Base-by-base conservation (phyloP, 2,329 filamentous ascomycete genomes). In the Xylariaceae sp. region DNA sequence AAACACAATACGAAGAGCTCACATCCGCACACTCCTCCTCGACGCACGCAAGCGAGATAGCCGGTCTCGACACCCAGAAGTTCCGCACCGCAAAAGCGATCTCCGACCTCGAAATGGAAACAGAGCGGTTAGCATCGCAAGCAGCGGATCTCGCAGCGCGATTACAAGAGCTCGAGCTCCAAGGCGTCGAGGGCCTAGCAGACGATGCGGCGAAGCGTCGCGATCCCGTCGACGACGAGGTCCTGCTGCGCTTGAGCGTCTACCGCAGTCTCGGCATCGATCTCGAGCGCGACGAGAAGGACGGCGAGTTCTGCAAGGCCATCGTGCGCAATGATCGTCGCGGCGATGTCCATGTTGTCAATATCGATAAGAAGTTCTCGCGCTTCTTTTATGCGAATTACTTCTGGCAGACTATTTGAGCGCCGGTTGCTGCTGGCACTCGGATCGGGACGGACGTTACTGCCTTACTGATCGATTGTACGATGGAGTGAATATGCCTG, bases 41-140 rank as follows among this genome's bases (percentile, higher is more conserved):
- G 4, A 84, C 83, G 56, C 92, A 97, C 74, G 90, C 91, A 4
- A 85, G 84, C 37, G 84, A 89, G 67, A 96, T 97, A 59, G 80
- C 94, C 26, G 82, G 87, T 41, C 85, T 96, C 58, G 92, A 97
- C 72, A 95, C 90, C 1, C 85, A 91, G 64, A 96, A 96, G 69
- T 97, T 97, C 74, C 86, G 91, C 63, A 86, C 90, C 54, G 92
- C 92, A n/a, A 97, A 97, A 72, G 84, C 88, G 12, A 90, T 89
- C 0, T 87, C 83, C 1, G 92, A 97, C 69, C 77, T 94, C 5
- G 91, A 96, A 75, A 91, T 92, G 67, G 94, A 99, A 74, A 88
- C 88, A n/a, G 92, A 97, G 76, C 80, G 92, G n/a, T 76, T 97
- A 45, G 85, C 88, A 54, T 82, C 84, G 4, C 89, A 95, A 71